A percentile compares a stretch with the other conserved stretches of the same genome.
Conservation (phyloP, 495 filamentous ascomycete species). For the Penicillium simplicissimum region DNA sequence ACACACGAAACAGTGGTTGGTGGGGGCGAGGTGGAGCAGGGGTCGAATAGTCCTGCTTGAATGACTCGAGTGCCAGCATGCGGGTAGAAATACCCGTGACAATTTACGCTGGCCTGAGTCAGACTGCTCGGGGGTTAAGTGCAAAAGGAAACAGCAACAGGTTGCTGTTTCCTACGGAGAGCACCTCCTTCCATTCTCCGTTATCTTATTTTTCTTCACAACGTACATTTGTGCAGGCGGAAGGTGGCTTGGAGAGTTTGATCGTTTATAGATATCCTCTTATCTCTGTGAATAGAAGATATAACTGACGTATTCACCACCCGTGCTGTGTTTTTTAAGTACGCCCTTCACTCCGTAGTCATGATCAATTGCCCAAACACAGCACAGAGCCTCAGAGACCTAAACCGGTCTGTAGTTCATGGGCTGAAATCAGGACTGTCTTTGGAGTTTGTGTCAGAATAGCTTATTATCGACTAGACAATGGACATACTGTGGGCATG, state of each 20-base stretch:
- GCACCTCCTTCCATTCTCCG: not conserved
- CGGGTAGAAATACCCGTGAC: not conserved
- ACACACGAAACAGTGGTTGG: slow-evolving; percentile 12
- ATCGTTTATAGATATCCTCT: not conserved
- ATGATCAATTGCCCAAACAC: too few relatives aligned
- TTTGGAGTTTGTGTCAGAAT: too few relatives aligned
- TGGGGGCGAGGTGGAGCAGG: not conserved
- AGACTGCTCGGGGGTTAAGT: not conserved
- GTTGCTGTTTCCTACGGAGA: not conserved
- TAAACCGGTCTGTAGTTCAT: too few relatives aligned
- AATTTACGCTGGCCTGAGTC: not conserved
- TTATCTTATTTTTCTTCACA: not conserved
- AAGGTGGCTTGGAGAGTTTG: not conserved
- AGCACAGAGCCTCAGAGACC: too few relatives aligned
- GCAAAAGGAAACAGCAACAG: not conserved
- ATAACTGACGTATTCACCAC: not conserved
- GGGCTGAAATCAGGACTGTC: too few relatives aligned
- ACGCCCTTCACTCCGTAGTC: too few relatives aligned
- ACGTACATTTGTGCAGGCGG: not conserved
- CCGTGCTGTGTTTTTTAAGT: not conserved
- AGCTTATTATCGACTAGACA: too few relatives aligned
- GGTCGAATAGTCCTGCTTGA: not conserved
- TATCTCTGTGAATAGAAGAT: not conserved
- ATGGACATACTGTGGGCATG: too few relatives aligned
- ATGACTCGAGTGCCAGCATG: not conserved